Evolutionary conservation across 2,329 filamentous ascomycete genomes (phyloP).

Genomic region (Aspergillus thermomutatus): DNA sequence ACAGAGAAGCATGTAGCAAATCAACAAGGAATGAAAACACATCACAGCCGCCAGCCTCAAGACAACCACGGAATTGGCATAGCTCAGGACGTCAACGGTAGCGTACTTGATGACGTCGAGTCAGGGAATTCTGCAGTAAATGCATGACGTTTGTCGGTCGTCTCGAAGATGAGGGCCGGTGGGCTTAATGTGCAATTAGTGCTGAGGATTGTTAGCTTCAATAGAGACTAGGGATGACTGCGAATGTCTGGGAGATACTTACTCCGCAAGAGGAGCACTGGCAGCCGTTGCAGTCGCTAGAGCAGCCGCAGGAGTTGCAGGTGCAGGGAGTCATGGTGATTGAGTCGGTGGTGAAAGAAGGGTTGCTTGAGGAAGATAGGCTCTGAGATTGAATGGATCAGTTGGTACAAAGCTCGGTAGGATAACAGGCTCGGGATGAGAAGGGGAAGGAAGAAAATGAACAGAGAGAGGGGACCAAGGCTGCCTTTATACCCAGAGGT

Average conservation of each 20-base stretch:
- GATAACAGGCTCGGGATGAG: not conserved
- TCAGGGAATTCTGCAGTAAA: not conserved
- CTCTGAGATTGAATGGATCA: not conserved
- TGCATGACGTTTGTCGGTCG: not conserved
- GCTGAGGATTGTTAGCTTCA: constrained; percentile 2
- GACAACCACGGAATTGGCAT: not conserved
- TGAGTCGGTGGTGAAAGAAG: constrained; percentile 11
- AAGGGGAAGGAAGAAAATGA: not conserved
- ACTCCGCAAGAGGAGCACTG: constrained; percentile 17
- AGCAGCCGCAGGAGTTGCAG: constrained; percentile 37
- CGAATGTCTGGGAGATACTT: constrained; percentile 14
- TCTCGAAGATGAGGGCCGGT: not conserved
- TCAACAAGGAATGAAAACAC: not conserved
- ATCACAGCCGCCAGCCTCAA: not conserved
- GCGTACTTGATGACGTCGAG: too few species aligned
- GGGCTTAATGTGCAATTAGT: constrained; percentile 6
- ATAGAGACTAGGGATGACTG: not conserved
- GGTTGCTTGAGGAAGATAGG: not conserved
- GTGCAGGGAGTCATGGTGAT: constrained; percentile 40
- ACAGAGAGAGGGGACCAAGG: not conserved
- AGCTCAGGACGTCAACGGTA: not conserved
- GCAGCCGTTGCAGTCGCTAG: constrained; percentile 37
- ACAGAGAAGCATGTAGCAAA: not conserved
- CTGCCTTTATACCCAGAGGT: not conserved
- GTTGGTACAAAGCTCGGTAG: not conserved